These are phyloP conservation scores for Luffa acutangula DNA, from an alignment of 306 rosid species.

Conservation along the genomic window DNA sequence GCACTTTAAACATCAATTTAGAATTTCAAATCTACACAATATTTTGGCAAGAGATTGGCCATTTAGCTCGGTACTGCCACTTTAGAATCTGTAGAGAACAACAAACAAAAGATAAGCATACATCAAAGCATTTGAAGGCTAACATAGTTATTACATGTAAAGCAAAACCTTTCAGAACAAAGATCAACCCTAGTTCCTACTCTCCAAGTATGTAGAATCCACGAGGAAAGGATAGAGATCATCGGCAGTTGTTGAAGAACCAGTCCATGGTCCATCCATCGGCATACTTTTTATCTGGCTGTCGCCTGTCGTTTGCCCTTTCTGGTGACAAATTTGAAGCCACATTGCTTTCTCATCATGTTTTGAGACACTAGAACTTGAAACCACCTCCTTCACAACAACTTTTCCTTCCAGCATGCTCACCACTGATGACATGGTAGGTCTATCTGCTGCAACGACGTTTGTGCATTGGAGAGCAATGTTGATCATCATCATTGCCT, in stretches of 20 bases:
- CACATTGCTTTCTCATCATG: slow-evolving; percentile 17
- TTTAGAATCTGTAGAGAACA: not conserved
- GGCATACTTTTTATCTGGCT: not conserved
- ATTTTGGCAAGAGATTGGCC: not conserved
- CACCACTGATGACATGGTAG: slow-evolving; percentile 33
- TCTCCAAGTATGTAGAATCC: not conserved
- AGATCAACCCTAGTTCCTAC: not conserved
- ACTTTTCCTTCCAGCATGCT: slow-evolving; percentile 33
- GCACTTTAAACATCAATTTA: too few relatives aligned
- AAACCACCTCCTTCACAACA: slow-evolving; percentile 10
- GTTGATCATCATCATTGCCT: slow-evolving; percentile 18
- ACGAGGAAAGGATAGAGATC: not conserved
- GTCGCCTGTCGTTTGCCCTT: not conserved
- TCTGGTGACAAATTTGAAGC: not conserved
- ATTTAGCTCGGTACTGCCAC: not conserved
- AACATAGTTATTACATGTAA: not conserved
- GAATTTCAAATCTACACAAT: too few relatives aligned
- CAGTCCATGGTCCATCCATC: slow-evolving; percentile 1
- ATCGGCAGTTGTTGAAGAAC: not conserved
- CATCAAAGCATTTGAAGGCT: not conserved
- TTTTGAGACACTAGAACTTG: not conserved
- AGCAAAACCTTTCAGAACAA: not conserved
- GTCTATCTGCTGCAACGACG: slow-evolving; percentile 21
- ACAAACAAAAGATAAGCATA: not conserved
- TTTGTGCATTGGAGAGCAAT: slow-evolving; percentile 29